Evolutionary conservation across 1,139 yeast genomes (phyloP), one percentile per base, ranked within the genome.

Genomic region (Scheffersomyces cryptocercus): DNA sequence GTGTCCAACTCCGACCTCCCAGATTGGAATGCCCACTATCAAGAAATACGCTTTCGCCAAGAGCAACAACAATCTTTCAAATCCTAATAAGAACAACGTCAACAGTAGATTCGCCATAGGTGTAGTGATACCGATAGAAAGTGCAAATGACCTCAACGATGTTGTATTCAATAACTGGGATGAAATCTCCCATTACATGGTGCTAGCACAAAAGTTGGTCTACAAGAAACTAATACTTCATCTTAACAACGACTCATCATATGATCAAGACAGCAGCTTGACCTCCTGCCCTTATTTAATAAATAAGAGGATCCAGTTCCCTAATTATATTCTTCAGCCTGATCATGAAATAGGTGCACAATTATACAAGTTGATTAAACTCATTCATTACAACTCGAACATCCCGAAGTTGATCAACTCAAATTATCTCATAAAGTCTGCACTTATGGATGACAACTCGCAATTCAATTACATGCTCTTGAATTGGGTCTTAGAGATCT

Each of bases 401-500:
- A 64, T 75, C 3, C 83, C 84, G 3, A 67, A 79, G 44, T 56
- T 80, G 32, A 68, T 75, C 14, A 67, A 65, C 49, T 58, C 70
- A 11, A 67, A 71, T 48, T 57, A 64, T 11, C 53, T 74, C 16
- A 71, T 68, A 47, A 57, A 58, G 38, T 49, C 55, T 16, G 50
- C 64, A 15, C 38, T 47, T 3, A 26, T 8, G 11, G 14, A 20
- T 15, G 31, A 30, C 4, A 11, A 34, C 12, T 38, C 42, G 11
- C 38, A 38, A 33, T 49, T 44, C 37, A 43, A 46, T 12, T 31
- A 47, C 6, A 39, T 69, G 45, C 50, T 75, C 30, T 51, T 74
- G n/a, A 73, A 74, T 42, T 81, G 86, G 86, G 78, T 79, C 10
- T 66, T 73, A 43, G 85, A 81, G 51, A 70, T 79, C 3, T 66